These are phyloP conservation scores for Apiospora rasikravindrae DNA, from an alignment of 2,329 filamentous ascomycete genomes.

Conservation along the genomic window DNA sequence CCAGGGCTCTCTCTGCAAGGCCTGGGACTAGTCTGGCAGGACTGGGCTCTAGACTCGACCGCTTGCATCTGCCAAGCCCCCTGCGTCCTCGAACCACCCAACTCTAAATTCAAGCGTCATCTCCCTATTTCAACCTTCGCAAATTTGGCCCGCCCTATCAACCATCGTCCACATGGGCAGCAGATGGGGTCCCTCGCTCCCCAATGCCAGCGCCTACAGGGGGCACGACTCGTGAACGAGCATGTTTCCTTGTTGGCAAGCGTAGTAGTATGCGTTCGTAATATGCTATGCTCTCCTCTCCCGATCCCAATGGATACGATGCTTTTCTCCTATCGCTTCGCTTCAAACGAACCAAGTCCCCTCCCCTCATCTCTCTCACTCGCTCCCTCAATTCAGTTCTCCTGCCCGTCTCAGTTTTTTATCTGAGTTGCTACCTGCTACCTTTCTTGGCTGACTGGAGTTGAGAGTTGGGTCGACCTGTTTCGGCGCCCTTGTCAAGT, in stretches of 20 bases:
- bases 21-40: background rate
- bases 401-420: background rate
- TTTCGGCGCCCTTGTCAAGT: slow-evolving; percentile 8
- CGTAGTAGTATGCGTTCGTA: background rate
- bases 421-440: background rate
- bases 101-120: slow-evolving; percentile 13
- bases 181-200: background rate
- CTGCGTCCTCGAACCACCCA: slow-evolving; percentile 2
- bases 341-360: slow-evolving; percentile 2
- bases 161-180: background rate
- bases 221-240: slow-evolving; percentile 3
- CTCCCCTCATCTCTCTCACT: background rate
- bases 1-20: background rate
- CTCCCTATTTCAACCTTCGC: slow-evolving; percentile 8
- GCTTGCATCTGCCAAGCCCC: background rate
- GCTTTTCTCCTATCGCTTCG: slow-evolving; percentile 5
- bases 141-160: background rate
- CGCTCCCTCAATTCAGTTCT: background rate
- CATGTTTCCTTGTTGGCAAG: background rate
- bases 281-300: background rate
- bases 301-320: background rate
- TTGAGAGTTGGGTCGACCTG: slow-evolving; percentile 12
- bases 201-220: background rate
- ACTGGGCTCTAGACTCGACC: slow-evolving; percentile 8
- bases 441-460: background rate